phyloP scores from a whole-genome alignment of 116 monocot genomes.

The Dioscorea cayenensis region DNA sequence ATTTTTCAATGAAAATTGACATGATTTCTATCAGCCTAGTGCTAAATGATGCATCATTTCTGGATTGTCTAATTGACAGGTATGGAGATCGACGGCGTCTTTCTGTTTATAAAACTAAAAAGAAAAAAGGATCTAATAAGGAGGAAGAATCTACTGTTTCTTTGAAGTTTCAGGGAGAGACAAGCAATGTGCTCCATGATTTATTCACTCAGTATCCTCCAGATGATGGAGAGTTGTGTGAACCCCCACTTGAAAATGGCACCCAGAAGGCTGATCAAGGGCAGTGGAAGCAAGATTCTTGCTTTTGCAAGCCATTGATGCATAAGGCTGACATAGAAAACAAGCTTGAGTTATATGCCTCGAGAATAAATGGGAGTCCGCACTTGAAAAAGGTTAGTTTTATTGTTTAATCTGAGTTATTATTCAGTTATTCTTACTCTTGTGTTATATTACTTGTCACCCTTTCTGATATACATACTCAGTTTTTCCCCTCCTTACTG shows the following conservation, averaged over 20 bases:
- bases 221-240: slow-evolving; percentile 46
- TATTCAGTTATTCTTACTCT: background rate
- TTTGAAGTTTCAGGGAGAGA: slow-evolving; percentile 54
- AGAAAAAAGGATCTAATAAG: slow-evolving; percentile 17
- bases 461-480: no score
- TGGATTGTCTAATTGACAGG: slow-evolving; percentile 20
- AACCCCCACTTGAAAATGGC: slow-evolving; percentile 10
- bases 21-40: background rate
- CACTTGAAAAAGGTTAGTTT: slow-evolving; percentile 61
- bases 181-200: slow-evolving; percentile 49
- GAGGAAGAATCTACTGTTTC: slow-evolving; percentile 28
- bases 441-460: no score
- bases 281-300: slow-evolving; percentile 43
- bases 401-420: background rate
- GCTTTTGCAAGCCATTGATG: slow-evolving; percentile 60
- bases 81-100: slow-evolving; percentile 41
- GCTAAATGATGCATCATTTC: background rate
- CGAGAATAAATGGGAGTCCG: slow-evolving; percentile 30
- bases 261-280: slow-evolving; percentile 19
- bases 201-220: slow-evolving; percentile 73
- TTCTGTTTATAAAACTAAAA: slow-evolving; percentile 64
- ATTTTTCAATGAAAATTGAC: background rate
- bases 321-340: slow-evolving; percentile 51
- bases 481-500: no score
- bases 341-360: slow-evolving; percentile 44